Conservation (phyloP, 768 basidiomycete species). For the Suillus cothurnatus region DNA sequence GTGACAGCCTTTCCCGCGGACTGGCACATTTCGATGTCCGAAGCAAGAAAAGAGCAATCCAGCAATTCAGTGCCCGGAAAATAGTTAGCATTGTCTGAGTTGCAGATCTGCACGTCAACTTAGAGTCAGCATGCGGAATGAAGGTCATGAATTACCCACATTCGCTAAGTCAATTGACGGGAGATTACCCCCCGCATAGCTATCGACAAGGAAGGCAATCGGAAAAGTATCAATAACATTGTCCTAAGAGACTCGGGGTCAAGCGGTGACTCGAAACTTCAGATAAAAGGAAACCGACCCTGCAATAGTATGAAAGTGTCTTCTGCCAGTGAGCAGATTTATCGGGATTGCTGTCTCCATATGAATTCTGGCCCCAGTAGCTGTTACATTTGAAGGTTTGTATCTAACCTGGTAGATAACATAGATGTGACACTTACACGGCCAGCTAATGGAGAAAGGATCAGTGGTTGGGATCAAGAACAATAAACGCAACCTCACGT, state of each 20-base stretch:
- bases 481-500: slow-evolving; percentile 18
- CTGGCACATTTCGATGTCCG: slow-evolving; percentile 68
- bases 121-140: not conserved
- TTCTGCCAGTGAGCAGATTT: slow-evolving; percentile 36
- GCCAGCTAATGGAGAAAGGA: slow-evolving; percentile 18
- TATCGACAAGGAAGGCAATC: slow-evolving; percentile 60
- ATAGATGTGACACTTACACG: slow-evolving; percentile 19
- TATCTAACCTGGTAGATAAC: not conserved
- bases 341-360: slow-evolving; percentile 51
- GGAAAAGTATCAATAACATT: slow-evolving; percentile 59
- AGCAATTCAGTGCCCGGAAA: slow-evolving; percentile 68
- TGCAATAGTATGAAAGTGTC: slow-evolving; percentile 35
- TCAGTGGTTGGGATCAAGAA: not conserved
- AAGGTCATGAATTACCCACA: slow-evolving; percentile 32
- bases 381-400: slow-evolving; percentile 12
- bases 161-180: slow-evolving; percentile 66
- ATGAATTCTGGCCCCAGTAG: slow-evolving; percentile 62
- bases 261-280: not conserved
- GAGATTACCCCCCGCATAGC: slow-evolving; percentile 56
- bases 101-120: slow-evolving; percentile 53
- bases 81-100: slow-evolving; percentile 52
- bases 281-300: slow-evolving; percentile 11
- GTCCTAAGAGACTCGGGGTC: slow-evolving; percentile 39
- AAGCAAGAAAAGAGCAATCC: slow-evolving; percentile 59
- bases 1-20: slow-evolving; percentile 60